A percentile compares a stretch with the other conserved stretches of the same genome.
These are phyloP conservation scores for Dovyalis caffra DNA, from an alignment of 345 rosid genomes.

Conservation along the genomic window DNA sequence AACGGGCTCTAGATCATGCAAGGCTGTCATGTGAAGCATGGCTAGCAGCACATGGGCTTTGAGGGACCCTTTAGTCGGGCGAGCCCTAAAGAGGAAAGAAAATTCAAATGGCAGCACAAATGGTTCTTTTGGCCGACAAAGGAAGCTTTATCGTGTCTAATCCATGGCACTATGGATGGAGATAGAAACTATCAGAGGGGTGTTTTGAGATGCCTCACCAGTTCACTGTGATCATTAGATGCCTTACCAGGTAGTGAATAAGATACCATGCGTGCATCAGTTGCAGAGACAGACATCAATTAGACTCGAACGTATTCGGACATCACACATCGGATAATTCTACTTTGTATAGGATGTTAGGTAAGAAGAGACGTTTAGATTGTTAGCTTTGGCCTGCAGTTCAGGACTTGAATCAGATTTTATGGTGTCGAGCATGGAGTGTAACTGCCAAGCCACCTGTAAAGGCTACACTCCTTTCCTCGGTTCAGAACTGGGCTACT, in stretches of 20 bases:
- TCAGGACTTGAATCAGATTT: background rate
- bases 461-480: background rate
- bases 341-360: background rate
- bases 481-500: background rate
- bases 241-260: background rate
- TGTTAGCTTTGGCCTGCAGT: background rate
- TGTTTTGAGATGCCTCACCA: background rate
- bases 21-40: background rate
- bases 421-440: background rate
- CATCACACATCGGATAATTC: background rate
- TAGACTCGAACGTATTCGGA: background rate
- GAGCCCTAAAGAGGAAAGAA: background rate
- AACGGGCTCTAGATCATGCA: background rate
- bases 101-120: background rate
- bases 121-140: slow-evolving; percentile 22
- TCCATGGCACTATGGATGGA: slow-evolving; percentile 26
- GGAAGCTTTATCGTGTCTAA: slow-evolving; percentile 20
- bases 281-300: background rate
- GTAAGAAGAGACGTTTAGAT: background rate
- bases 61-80: background rate
- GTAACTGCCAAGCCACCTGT: background rate
- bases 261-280: background rate
- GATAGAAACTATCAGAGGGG: background rate
- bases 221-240: background rate
- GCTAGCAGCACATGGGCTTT: background rate